Evolutionary conservation across 495 filamentous ascomycete species (phyloP).

Genomic region (Tuber calosporum): DNA sequence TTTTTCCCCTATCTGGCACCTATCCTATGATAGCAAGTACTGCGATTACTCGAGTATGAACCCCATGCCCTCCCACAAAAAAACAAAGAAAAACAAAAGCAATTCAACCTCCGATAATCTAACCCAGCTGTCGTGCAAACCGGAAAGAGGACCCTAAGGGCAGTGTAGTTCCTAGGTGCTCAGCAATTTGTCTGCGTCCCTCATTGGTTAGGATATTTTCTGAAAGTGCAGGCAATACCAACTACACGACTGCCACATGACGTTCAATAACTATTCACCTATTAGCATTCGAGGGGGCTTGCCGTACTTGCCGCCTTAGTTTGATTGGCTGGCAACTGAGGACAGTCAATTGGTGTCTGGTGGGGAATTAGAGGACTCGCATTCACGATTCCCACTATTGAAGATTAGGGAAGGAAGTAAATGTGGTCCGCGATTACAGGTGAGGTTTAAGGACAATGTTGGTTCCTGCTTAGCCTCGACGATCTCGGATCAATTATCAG

Average conservation of each 20-base stretch:
- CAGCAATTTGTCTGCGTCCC: background rate
- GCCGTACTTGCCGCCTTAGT: background rate
- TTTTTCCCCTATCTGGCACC: too few relatives aligned
- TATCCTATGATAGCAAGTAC: background rate
- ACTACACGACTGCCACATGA: background rate
- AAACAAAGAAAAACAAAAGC: background rate
- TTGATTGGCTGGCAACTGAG: background rate
- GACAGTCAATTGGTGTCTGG: background rate
- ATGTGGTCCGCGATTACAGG: too few relatives aligned
- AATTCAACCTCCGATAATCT: background rate
- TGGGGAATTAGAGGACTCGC: background rate
- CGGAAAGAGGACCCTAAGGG: background rate
- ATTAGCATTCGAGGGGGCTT: background rate
- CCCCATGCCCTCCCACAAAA: too few relatives aligned
- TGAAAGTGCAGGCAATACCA: background rate
- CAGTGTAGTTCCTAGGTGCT: background rate
- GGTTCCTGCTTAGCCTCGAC: constrained; percentile 23
- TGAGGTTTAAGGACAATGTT: constrained; percentile 21
- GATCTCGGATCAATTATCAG: constrained; percentile 10
- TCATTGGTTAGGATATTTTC: background rate
- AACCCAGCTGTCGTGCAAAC: background rate
- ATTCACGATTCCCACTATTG: constrained; percentile 14
- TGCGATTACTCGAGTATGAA: background rate
- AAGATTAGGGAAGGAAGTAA: constrained; percentile 20
- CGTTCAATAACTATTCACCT: background rate